Percentiles rank a stretch among this genome's conserved stretches.
These are phyloP conservation scores for Cenchrus fungigraminus DNA, from an alignment of 176 grass and related monocot species.

Conservation along the genomic window DNA sequence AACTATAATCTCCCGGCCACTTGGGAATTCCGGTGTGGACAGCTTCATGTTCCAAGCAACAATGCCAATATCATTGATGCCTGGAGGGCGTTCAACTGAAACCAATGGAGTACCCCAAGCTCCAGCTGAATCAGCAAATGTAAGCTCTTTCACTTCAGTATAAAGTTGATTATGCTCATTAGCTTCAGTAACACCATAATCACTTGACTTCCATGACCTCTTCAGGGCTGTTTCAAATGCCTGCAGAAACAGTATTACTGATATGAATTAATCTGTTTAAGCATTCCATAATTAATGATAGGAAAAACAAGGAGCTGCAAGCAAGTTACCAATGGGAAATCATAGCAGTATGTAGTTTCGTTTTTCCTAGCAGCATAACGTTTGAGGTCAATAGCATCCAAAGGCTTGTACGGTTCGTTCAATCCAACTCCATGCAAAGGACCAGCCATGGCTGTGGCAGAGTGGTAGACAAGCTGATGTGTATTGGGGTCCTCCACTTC, in stretches of 20 bases:
- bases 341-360: conserved; percentile 97
- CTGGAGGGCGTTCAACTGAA: conserved; percentile 66
- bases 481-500: conserved; percentile 78
- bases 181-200: conserved; percentile 46
- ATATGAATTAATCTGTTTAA: conserved; percentile 40
- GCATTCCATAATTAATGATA: conserved; percentile 16
- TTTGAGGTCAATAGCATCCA: conserved; percentile 80
- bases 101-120: conserved; percentile 81
- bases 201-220: conserved; percentile 70
- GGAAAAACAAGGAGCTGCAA: conserved; percentile 16
- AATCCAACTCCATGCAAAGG: conserved; percentile 81
- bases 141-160: conserved; percentile 75
- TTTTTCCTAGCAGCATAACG: conserved; percentile 85
- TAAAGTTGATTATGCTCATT: conserved; percentile 55
- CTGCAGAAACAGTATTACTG: conserved; percentile 51
- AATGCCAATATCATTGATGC: conserved; percentile 84
- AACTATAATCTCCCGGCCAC: conserved; percentile 89
- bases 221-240: conserved; percentile 95
- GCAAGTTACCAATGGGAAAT: conserved; percentile 85
- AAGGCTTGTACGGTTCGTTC: conserved; percentile 69
- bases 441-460: conserved; percentile 54
- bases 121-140: conserved; percentile 71
- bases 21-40: conserved; percentile 86
- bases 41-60: conserved; percentile 97
- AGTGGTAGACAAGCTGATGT: conserved; percentile 77